phyloP scores from a whole-genome alignment of 2,329 filamentous ascomycete genomes.

The Epichloe elymi region DNA sequence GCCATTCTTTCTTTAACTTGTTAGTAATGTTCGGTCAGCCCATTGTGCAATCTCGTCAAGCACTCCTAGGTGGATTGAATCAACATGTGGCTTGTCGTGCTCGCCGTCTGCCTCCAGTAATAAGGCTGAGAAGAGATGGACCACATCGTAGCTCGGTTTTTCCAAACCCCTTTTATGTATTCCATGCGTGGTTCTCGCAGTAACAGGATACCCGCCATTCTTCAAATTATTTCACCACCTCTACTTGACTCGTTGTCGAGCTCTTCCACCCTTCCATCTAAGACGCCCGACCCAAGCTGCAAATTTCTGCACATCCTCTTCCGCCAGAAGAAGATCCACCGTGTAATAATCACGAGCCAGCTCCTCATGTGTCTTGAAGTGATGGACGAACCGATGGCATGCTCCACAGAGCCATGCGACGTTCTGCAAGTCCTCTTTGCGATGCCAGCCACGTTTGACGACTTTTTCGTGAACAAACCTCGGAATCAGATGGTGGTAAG shows the following conservation, averaged over 20 bases:
- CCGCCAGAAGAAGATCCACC: constrained; percentile 54
- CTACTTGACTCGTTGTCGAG: not conserved
- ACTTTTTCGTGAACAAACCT: constrained; percentile 62
- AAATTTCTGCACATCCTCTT: constrained; percentile 61
- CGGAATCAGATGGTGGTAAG: constrained; percentile 82
- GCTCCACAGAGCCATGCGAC: constrained; percentile 80
- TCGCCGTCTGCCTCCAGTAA: too few relatives aligned
- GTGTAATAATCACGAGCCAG: constrained; percentile 61
- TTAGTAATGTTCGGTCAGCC: too few relatives aligned
- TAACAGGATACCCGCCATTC: too few relatives aligned
- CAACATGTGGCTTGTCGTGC: too few relatives aligned
- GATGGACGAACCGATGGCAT: constrained; percentile 73
- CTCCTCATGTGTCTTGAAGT: constrained; percentile 62
- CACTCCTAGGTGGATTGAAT: too few relatives aligned
- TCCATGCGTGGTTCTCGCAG: not conserved
- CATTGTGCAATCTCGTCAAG: too few relatives aligned
- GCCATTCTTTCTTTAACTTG: not conserved
- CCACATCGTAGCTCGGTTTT: too few relatives aligned
- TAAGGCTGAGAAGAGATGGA: too few relatives aligned
- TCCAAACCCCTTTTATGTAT: too few relatives aligned
- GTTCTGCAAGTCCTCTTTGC: constrained; percentile 58
- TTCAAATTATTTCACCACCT: not conserved
- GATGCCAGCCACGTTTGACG: constrained; percentile 67
- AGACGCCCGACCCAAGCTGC: constrained; percentile 59
- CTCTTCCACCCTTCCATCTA: constrained; percentile 50